Evolutionary conservation across 2,329 filamentous ascomycete species (phyloP).

Genomic region (Ascochyta koolunga): DNA sequence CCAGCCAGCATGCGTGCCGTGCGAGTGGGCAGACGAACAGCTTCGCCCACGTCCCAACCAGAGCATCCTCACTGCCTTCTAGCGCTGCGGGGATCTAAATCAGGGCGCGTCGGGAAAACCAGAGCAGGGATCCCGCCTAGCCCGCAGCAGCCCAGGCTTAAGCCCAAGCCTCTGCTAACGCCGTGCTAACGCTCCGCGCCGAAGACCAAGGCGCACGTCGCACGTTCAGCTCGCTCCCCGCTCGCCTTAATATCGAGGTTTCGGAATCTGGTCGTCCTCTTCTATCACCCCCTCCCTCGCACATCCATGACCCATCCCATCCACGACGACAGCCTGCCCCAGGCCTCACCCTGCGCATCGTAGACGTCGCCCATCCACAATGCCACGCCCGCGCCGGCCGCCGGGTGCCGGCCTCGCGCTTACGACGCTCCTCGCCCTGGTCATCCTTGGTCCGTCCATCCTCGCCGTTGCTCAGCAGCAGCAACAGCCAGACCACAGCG

Average conservation of each 20-base stretch:
- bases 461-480: conserved; percentile 51
- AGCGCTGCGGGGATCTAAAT: conserved; percentile 18
- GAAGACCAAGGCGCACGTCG: conserved; percentile 13
- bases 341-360: conserved; percentile 33
- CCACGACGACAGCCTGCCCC: conserved; percentile 34
- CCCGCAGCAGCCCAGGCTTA: not conserved
- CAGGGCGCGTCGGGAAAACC: too few species aligned
- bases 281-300: conserved; percentile 19
- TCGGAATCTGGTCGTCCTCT: conserved; percentile 23
- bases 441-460: conserved; percentile 44
- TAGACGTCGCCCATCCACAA: conserved; percentile 30
- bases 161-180: conserved; percentile 21
- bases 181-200: conserved; percentile 12
- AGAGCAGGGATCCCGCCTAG: conserved; percentile 9
- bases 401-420: conserved; percentile 48
- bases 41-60: not conserved
- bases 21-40: not conserved
- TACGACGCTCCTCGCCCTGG: conserved; percentile 41
- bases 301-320: conserved; percentile 43
- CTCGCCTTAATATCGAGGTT: conserved; percentile 19
- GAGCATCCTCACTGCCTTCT: too few species aligned
- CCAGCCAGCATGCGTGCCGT: not conserved
- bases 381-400: conserved; percentile 50
- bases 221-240: conserved; percentile 15
- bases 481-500: conserved; percentile 40